Evolutionary conservation across 2,329 filamentous ascomycete genomes (phyloP), one percentile per base, ranked within the genome.

Genomic region (Whalleya microplaca): DNA sequence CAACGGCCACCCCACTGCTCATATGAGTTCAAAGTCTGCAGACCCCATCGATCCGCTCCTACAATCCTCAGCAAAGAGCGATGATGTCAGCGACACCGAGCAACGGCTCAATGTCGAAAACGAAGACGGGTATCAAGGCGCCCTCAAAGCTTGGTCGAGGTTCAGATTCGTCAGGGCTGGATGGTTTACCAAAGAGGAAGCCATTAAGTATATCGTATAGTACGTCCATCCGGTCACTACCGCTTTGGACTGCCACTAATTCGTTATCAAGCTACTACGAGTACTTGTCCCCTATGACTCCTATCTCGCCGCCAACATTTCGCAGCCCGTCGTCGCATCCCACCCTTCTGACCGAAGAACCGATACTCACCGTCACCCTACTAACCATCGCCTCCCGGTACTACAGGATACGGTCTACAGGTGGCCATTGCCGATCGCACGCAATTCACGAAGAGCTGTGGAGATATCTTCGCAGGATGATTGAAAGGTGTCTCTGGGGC

Each of bases 141-240:
- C 93, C 0, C 76, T 96, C 57, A 87, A 86, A 67, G 89, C 92
- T n/a, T 99, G 95, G 95, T 86, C 88, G 1, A 83, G 92, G 61
- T 93, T 97, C 72, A 88, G 93, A 43, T 98, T 98, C 71, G 94
- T 98, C n/a, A 87, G 92, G 51, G 92, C 92, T 8, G 95, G 95
- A 9, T 98, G 94, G 94, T 95, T 99, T 72, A 96, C 92, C 0
- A 90, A 94, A 0, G 87, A 90, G 63, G 95, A 99, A 74, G 94
- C 92, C 20, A 93, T 98, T 72, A 87, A 89, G 43, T 98, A 98
- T 69, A 91, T 99, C 61, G 88, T 93, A 71, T 98, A 98, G 88
- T 91, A 81, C 68, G 85, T 76, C 37, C 18, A 16, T 41, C 44
- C 18, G 23, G 8, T 9, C 5, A 14, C 9, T n/a, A 29, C 44